Evolutionary conservation across 345 rosid genomes (phyloP).

Genomic region (Dovyalis caffra): DNA sequence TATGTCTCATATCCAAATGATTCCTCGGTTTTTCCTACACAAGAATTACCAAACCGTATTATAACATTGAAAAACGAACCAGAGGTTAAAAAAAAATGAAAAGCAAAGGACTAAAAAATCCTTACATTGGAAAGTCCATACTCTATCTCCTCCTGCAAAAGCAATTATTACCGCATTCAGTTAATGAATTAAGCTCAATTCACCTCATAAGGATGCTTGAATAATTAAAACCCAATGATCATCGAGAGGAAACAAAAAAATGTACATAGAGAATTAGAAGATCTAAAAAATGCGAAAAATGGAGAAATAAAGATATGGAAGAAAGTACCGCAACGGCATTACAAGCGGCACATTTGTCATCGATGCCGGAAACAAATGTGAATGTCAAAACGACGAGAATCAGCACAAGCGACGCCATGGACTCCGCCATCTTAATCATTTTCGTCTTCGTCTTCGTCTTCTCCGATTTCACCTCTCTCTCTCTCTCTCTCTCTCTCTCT

Average conservation of each 20-base stretch:
- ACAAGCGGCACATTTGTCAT: slow-evolving; percentile 86
- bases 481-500: background rate
- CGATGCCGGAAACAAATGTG: slow-evolving; percentile 32
- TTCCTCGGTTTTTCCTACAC: slow-evolving; percentile 81
- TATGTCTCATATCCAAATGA: slow-evolving; percentile 94
- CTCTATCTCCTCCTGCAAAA: slow-evolving; percentile 77
- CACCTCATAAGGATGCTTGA: background rate
- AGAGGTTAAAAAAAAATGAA: background rate
- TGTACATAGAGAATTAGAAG: background rate
- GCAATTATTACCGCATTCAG: background rate
- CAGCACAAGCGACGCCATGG: slow-evolving; percentile 25
- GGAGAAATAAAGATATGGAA: background rate
- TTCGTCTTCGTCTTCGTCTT: background rate
- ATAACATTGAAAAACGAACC: background rate
- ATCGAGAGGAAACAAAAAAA: no score
- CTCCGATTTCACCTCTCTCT: background rate
- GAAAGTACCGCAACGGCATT: slow-evolving; percentile 74
- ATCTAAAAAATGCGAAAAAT: background rate
- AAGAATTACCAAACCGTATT: background rate
- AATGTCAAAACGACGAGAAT: slow-evolving; percentile 30
- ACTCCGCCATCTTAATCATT: slow-evolving; percentile 24
- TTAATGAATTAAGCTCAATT: background rate
- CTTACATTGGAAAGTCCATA: slow-evolving; percentile 70
- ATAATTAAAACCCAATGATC: background rate
- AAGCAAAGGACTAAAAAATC: slow-evolving; percentile 1